Evolutionary conservation across 768 basidiomycete genomes (phyloP).

Genomic region (Pilatotrama ljubarskyi): DNA sequence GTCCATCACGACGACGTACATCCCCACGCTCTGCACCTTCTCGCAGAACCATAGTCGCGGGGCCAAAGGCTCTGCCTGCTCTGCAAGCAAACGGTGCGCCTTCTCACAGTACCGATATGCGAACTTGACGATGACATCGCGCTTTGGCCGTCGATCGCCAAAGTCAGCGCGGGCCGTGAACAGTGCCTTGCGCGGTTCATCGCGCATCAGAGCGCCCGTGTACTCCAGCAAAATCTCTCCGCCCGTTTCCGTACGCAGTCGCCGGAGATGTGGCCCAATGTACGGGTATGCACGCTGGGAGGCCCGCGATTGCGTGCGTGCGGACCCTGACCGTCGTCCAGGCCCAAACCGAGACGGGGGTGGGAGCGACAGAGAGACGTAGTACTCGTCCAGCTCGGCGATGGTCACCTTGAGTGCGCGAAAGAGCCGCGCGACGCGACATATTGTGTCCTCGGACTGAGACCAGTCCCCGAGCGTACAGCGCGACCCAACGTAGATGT

Average conservation of each 20-base stretch:
- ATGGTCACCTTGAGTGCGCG: neutral
- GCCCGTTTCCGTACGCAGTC: neutral
- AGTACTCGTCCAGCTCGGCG: constrained; percentile 10
- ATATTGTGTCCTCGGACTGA: neutral
- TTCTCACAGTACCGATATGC: neutral
- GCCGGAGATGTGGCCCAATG: constrained; percentile 11
- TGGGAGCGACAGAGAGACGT: neutral
- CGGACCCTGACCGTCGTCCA: neutral
- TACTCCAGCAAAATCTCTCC: constrained; percentile 2
- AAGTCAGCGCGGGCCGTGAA: neutral
- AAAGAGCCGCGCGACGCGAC: constrained; percentile 13
- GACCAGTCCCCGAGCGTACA: neutral
- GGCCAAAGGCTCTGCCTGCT: neutral
- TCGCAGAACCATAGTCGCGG: constrained; percentile 11
- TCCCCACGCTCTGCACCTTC: neutral
- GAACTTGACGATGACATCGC: constrained; percentile 15
- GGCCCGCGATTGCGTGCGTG: neutral
- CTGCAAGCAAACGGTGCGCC: constrained; percentile 10
- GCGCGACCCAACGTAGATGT: constrained; percentile 5
- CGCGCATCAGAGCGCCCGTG: neutral
- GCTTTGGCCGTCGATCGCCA: too few species aligned
- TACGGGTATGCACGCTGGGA: neutral
- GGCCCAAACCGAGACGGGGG: neutral
- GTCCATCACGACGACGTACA: constrained; percentile 23
- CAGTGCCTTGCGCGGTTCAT: neutral